Base-by-base conservation (phyloP, 305 asterid genomes). In the Ilex paraguariensis region DNA sequence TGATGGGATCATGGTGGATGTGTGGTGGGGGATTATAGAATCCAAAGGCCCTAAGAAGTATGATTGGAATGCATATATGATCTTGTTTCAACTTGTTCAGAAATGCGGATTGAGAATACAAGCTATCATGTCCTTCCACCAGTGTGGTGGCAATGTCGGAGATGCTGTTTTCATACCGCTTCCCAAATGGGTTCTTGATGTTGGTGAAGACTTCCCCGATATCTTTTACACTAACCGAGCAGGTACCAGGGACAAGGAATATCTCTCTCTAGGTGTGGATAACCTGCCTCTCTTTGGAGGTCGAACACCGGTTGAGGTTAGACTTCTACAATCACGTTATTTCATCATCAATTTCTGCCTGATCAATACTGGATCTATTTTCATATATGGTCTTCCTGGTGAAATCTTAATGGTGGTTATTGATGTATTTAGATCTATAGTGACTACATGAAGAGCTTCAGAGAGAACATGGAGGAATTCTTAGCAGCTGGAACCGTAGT, bases 41-140 rank as follows among this genome's bases (percentile, higher is more conserved):
- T 71, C 78, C 61, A 66, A 75, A 60, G 90, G 81, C 5, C 91
- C 95, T 2, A 78, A 75, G 45, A 75, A 71, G 21, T 88, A 84
- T 61, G 79, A 86, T 31, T 91, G 96, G 95, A 77, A 77, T 58
- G 82, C 95, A 11, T 88, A 88, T 77, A 74, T 65, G 65, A 74
- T 61, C 51, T 71, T 91, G 40, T 86, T 91, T 61, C 65, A 69
- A 16, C 77, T 86, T 56, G 81, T 84, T 51, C 68, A 60, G 59
- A 75, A 75, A 77, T 78, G 77, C 60, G 84, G 87, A 13, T 61
- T 91, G 52, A 79, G 79, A 70, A 73, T 86, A 12, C 94, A 84
- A 72, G 94, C 91, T 5, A 88, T 91, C 48, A 83, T 86, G 98
- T 91, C 98, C 5, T 88, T 91, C 75, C 98, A 91, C 71, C 98